Evolutionary conservation across 2,329 filamentous ascomycete genomes (phyloP).

Genomic region (Colletotrichum euphorbiae): DNA sequence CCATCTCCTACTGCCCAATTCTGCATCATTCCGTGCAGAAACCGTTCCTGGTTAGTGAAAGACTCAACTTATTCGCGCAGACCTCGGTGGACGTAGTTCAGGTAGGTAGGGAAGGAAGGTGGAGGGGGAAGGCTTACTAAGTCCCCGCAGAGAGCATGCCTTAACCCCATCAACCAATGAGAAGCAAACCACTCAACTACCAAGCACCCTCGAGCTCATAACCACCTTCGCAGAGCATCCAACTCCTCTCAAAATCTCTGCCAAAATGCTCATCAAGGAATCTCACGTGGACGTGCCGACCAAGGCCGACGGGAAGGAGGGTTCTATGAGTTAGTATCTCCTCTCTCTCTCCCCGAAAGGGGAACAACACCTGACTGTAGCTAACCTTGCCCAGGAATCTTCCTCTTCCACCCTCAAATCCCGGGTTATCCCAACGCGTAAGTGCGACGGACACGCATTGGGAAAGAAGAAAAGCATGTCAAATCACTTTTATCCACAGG

Average conservation of each 20-base stretch:
- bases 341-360: neutral
- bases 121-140: slow-evolving; percentile 33
- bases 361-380: neutral
- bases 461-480: neutral
- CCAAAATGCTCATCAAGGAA: slow-evolving; percentile 65
- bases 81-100: neutral
- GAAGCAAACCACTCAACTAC: slow-evolving; percentile 33
- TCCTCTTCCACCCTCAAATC: slow-evolving; percentile 87
- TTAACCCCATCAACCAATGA: slow-evolving; percentile 15
- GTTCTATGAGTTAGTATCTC: slow-evolving; percentile 60
- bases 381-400: slow-evolving; percentile 73
- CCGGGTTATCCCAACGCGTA: slow-evolving; percentile 88
- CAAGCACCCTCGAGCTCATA: neutral
- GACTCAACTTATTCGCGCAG: neutral
- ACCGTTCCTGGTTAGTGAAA: neutral
- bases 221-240: neutral
- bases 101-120: neutral
- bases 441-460: slow-evolving; percentile 41
- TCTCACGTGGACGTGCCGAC: slow-evolving; percentile 63
- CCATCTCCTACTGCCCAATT: too few relatives aligned
- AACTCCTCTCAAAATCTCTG: neutral
- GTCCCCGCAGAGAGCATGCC: slow-evolving; percentile 14
- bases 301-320: slow-evolving; percentile 64
- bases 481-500: slow-evolving; percentile 47
- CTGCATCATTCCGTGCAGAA: too few relatives aligned